Evolutionary conservation across 2,329 filamentous ascomycete genomes (phyloP).

Genomic region (Bipolaris gigantea): DNA sequence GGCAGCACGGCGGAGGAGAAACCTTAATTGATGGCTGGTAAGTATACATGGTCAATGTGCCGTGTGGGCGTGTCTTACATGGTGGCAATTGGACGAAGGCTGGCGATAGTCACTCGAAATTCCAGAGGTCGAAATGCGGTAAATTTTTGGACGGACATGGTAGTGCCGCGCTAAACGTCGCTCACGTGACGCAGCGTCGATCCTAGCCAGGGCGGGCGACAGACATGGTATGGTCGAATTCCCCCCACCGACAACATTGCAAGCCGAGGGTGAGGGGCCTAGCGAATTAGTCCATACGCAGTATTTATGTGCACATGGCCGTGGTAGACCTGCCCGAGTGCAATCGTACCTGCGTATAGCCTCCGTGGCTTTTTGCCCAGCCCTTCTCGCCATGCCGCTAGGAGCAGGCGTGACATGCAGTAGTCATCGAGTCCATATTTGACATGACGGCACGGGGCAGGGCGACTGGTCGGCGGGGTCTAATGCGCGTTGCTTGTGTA

Average conservation of each 20-base stretch:
- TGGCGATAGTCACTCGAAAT: background rate
- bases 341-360: background rate
- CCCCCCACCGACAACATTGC: conserved; percentile 10
- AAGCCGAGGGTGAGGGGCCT: conserved; percentile 6
- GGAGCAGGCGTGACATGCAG: background rate
- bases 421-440: conserved; percentile 8
- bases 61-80: conserved; percentile 18
- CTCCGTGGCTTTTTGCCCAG: conserved; percentile 2
- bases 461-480: conserved; percentile 18
- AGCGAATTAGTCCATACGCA: background rate
- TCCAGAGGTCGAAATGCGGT: background rate
- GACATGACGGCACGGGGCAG: conserved; percentile 16
- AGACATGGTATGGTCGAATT: conserved; percentile 1
- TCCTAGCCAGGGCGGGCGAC: background rate
- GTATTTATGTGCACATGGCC: background rate
- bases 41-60: conserved; percentile 1
- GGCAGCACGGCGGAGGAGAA: conserved; percentile 60
- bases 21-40: conserved; percentile 53
- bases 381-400: background rate
- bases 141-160: conserved; percentile 12
- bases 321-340: background rate
- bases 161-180: conserved; percentile 3
- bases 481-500: conserved; percentile 12
- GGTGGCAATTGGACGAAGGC: conserved; percentile 4
- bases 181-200: conserved; percentile 3